A percentile compares a stretch with the other conserved stretches of the same genome.
Evolutionary conservation across 441 rosid genomes (phyloP).

Genomic region (Rhodomyrtus psidioides): DNA sequence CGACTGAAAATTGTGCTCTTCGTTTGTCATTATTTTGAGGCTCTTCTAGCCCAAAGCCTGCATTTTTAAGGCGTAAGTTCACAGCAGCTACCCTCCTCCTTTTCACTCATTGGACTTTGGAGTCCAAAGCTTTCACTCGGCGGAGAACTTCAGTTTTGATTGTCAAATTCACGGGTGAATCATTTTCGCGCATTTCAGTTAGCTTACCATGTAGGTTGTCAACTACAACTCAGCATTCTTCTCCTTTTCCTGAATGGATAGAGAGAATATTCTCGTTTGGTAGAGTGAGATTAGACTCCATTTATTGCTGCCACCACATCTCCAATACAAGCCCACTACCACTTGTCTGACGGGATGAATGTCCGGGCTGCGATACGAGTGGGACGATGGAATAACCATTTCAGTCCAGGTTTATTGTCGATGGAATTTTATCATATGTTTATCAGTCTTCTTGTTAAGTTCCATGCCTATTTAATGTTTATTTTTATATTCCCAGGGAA

Average conservation of each 20-base stretch:
- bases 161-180: background rate
- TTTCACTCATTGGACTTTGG: background rate
- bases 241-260: background rate
- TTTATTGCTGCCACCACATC: background rate
- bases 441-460: background rate
- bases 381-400: background rate
- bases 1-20: background rate
- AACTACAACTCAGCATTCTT: background rate
- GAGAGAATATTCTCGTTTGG: background rate
- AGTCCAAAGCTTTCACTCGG: background rate
- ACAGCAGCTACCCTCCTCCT: background rate
- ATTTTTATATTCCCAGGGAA: background rate
- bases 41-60: background rate
- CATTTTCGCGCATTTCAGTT: background rate
- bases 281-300: background rate
- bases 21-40: background rate
- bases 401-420: background rate
- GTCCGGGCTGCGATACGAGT: background rate
- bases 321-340: background rate
- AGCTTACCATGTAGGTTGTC: background rate
- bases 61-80: background rate
- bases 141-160: background rate
- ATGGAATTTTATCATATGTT: background rate
- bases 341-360: background rate
- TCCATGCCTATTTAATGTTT: background rate